A percentile compares a stretch with the other conserved stretches of the same genome.
These are phyloP conservation scores for Leishmania turanica DNA, from an alignment of 208 protist species.

Conservation along the genomic window DNA sequence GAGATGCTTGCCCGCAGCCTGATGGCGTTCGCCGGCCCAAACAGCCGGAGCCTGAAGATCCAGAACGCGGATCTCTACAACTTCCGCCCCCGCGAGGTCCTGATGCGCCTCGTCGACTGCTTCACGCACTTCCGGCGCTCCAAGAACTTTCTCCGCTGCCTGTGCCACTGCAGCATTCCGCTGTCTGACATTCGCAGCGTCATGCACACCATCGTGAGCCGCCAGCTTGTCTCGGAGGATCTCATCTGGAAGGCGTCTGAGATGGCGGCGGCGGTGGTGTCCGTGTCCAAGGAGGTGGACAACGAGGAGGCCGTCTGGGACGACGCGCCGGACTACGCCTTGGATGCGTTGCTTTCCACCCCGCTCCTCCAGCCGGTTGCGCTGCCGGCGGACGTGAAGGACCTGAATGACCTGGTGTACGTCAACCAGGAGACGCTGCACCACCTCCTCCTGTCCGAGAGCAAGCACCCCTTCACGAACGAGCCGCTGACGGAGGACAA, in stretches of 20 bases:
- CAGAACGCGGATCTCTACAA: conserved; percentile 75
- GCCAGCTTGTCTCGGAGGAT: conserved; percentile 67
- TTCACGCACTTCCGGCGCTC: conserved; percentile 76
- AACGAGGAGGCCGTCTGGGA: conserved; percentile 84
- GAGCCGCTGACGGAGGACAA: conserved; percentile 87
- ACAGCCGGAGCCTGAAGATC: conserved; percentile 83
- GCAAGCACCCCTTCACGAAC: conserved; percentile 91
- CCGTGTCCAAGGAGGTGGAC: conserved; percentile 58
- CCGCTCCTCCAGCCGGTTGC: conserved; percentile 83
- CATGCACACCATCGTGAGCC: conserved; percentile 62
- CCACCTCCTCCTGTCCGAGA: conserved; percentile 84
- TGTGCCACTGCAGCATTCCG: conserved; percentile 82
- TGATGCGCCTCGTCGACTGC: conserved; percentile 79
- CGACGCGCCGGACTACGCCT: conserved; percentile 85
- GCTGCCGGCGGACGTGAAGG: conserved; percentile 81
- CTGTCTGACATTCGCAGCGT: conserved; percentile 54
- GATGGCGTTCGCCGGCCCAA: conserved; percentile 76
- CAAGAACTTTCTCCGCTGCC: conserved; percentile 70
- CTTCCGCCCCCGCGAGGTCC: conserved; percentile 80
- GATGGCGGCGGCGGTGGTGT: conserved; percentile 54
- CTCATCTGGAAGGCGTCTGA: conserved; percentile 67
- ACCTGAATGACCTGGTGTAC: conserved; percentile 76
- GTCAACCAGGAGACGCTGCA: conserved; percentile 87
- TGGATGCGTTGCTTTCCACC: conserved; percentile 82
- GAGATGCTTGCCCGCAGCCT: conserved; percentile 88